Evolutionary conservation across 1,284 basidiomycete genomes (phyloP), one percentile per base, ranked within the genome.

Genomic region (Coriolopsis trogii): DNA sequence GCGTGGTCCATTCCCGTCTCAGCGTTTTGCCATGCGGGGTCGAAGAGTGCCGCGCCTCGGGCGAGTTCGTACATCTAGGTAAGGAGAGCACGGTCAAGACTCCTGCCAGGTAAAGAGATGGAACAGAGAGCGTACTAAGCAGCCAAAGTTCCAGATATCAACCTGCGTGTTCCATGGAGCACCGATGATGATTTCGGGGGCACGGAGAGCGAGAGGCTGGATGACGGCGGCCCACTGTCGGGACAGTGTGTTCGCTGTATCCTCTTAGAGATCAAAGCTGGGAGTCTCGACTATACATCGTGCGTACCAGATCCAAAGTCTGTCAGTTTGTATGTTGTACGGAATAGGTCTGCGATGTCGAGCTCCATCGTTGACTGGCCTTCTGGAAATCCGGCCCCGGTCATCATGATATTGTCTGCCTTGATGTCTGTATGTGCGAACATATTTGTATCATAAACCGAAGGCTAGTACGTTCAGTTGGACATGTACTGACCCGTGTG

Each of bases 131-230:
- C 47, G 2, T 33, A 56, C 59, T 40, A 56, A 18, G 24, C 47
- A 49, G 13, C 56, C 59, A 20, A 61, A 30, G 39, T 46, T 55
- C 60, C 60, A 62, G 12, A 62, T 58, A 36, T 62, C 60, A 6
- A 51, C 51, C 33, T 57, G 51, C 45, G 48, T 48, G 30, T 60
- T 42, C 58, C 60, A 62, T 12, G 45, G 39, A 16, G 43, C 29
- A 6, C 49, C 45, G 4, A 58, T 23, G 25, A 60, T 44, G 15
- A 62, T 49, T 41, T 62, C 61, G 9, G 61, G 61, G 2, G 61
- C 40, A 8, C 58, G 58, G 13, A 52, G 41, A 23, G 38, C 40
- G n/a, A 24, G 12, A 7, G 51, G 51, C 38, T 40, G 37, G 15
- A 48, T 26, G 10, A 40, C 9, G 5, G 6, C 26, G 2, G 28